Evolutionary conservation across 257 asterid genomes (phyloP).

Genomic region (Thymus quinquecostatus): DNA sequence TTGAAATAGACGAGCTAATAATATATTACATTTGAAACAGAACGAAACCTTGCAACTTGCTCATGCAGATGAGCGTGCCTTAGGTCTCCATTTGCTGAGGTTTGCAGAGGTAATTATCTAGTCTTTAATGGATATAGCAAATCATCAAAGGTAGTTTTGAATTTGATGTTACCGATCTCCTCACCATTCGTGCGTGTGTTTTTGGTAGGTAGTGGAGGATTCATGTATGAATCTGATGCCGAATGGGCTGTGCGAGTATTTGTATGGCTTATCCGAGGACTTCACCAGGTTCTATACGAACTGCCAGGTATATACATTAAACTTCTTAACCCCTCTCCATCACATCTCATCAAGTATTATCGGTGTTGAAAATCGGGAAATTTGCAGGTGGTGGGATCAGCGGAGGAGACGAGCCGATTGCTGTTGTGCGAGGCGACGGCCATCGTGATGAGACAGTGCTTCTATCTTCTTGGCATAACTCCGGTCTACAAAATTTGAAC

Average conservation of each 20-base stretch:
- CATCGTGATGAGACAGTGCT: constrained; percentile 86
- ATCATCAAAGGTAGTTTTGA: background rate
- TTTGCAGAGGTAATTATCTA: constrained; percentile 69
- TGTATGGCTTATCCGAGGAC: constrained; percentile 83
- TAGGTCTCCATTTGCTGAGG: constrained; percentile 86
- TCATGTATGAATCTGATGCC: constrained; percentile 75
- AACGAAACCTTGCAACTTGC: constrained; percentile 60
- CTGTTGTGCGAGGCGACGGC: constrained; percentile 93
- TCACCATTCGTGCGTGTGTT: constrained; percentile 19
- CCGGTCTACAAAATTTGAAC: constrained; percentile 83
- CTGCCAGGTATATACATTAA: constrained; percentile 66
- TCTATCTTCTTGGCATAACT: constrained; percentile 81
- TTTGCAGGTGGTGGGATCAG: constrained; percentile 77
- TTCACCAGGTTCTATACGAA: constrained; percentile 81
- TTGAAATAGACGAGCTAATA: no score
- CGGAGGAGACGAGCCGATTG: constrained; percentile 79
- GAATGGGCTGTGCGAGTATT: constrained; percentile 72
- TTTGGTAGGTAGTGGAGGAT: constrained; percentile 74
- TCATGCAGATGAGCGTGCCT: constrained; percentile 76
- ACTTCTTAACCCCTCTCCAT: background rate
- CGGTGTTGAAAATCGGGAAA: background rate
- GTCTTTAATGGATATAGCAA: background rate
- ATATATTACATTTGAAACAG: constrained; percentile 45
- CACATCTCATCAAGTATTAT: background rate
- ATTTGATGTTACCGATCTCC: constrained; percentile 1